phyloP scores from a whole-genome alignment of 139 green algal genomes.

The Chlorella sorokiniana region DNA sequence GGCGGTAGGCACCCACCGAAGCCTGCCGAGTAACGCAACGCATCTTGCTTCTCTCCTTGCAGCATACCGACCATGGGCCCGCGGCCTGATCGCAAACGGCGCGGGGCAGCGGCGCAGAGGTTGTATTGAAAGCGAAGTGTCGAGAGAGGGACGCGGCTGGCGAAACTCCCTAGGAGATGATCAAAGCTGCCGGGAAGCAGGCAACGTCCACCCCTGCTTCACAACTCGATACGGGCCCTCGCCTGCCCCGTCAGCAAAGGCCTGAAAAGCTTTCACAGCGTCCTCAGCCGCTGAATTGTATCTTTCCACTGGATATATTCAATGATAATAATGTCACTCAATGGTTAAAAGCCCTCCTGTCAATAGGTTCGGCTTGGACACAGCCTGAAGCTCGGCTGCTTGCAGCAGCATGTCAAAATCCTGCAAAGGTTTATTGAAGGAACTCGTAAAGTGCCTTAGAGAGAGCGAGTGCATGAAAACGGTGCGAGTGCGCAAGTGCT shows the following conservation, averaged over 20 bases:
- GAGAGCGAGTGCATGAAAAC: constrained; percentile 68
- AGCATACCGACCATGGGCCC: neutral
- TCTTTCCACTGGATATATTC: no score
- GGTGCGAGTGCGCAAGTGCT: constrained; percentile 40
- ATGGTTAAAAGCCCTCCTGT: no score
- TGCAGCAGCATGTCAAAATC: constrained; percentile 68
- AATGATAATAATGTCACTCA: no score
- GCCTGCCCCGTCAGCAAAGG: no score
- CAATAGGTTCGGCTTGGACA: neutral
- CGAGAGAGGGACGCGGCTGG: neutral
- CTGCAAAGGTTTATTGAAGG: constrained; percentile 67
- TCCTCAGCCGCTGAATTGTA: no score
- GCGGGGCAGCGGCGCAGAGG: neutral
- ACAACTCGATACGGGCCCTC: no score
- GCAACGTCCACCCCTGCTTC: no score
- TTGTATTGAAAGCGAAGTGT: no score
- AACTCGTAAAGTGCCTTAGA: constrained; percentile 77
- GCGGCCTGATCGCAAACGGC: neutral
- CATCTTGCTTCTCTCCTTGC: neutral
- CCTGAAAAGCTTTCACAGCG: no score
- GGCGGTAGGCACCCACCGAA: constrained; percentile 55
- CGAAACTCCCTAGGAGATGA: no score
- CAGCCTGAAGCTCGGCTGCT: no score
- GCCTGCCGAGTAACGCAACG: constrained; percentile 55
- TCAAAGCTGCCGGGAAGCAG: no score